Base-by-base conservation (phyloP, 116 monocot genomes). In the Phalaenopsis hybrid region DNA sequence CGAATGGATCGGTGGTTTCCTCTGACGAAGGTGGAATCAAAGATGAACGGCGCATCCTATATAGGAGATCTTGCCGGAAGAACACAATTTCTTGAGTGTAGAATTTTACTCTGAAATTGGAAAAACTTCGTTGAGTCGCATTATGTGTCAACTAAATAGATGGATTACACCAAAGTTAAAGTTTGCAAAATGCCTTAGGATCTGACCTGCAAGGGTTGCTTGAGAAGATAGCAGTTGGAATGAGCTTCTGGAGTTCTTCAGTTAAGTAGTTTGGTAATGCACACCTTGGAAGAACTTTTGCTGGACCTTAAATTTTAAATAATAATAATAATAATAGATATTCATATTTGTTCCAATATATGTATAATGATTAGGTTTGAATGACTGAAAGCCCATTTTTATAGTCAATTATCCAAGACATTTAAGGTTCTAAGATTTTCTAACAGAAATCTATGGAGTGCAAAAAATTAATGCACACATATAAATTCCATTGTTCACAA, bases 161-260 rank as follows among this genome's bases (percentile, higher is more conserved):
- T 55, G 15, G 15, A n/a, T 55, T 55, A 4, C 55, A 55, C 0
- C 55, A 55, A 13, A 13, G 55, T 15, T 72, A 37, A 72, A 34
- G 41, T 72, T 37, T 12, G 37, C 11, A 72, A 33, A 16, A 75
- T 45, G 45, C 75, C 46, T 75, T 46, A 21, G 18, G 46, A 75
- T 46, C 87, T 37, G 76, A 99, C 99, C 95, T 99, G 99, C 99
- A 99, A 69, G 99, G 99, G 51, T 99, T 99, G 80, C 92, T 95
- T 34, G 88, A 82, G 78, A 99, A 99, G 61, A 93, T 94, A 81
- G 94, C 95, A 89, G 86, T 85, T 16, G 95, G 89, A 77, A 99
- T 46, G 25, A 88, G 88, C 77, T 95, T 90, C 17, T 92, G 93
- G 21, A 99, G 86, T 83, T 93, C 92, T 85, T 99, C 99, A 18